Evolutionary conservation across 2,329 filamentous ascomycete species (phyloP), one percentile per base, ranked within the genome.

Genomic region (Daldinia sp.): DNA sequence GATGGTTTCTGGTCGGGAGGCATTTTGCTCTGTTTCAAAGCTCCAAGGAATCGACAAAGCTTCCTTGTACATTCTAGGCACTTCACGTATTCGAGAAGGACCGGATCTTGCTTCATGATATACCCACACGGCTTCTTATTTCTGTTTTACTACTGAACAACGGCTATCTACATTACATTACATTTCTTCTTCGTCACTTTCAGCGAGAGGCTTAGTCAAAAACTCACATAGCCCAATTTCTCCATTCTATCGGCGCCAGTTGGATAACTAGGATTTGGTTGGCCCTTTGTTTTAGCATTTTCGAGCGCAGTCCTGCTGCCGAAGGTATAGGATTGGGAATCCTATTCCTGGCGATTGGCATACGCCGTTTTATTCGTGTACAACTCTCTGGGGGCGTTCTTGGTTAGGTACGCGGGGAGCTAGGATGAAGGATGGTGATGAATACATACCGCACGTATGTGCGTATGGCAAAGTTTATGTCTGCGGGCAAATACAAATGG

Each of bases 321-420:
- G 63, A 60, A 53, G 58, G 49, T 62, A 62, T 55, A 61, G 49
- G 30, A 59, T 67, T 43, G 69, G 63, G 63, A 67, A 48, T 68
- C 61, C 63, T 58, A 58, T 58, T 68, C 53, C 59, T 43, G 64
- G 61, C 55, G 66, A 49, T 48, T 49, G 32, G 61, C 61, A 53
- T 61, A 61, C 58, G 41, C 34, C 41, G n/a, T 51, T 66, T 41
- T 25, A 60, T 68, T 64, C 69, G 54, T 72, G 71, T 69, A 72
- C 54, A 63, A 72, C 62, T 65, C 27, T 19, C 48, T 21, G 49
- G 39, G 39, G 65, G 63, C 59, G 49, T 68, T 69, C 54, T 61
- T 55, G 50, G 47, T 68, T 66, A 39, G 67, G 66, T 41, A 61
- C n/a, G 48, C 11, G 37, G 43, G 51, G 34, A n/a, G 19, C 37